Evolutionary conservation across 257 asterid genomes (phyloP).

Genomic region (Nicotiana tomentosiformis): DNA sequence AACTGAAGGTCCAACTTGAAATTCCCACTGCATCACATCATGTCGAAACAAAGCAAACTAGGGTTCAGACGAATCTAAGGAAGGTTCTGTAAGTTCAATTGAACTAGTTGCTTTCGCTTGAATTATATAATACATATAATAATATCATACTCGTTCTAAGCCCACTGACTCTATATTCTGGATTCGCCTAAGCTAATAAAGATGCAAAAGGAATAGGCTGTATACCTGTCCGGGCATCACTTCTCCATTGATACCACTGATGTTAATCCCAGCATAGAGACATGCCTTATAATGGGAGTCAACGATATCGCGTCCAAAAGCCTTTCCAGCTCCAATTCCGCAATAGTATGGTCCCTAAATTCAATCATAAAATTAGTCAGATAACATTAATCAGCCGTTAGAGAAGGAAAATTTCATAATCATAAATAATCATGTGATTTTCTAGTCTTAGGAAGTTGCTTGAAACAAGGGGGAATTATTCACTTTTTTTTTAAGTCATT

Average conservation of each 20-base stretch:
- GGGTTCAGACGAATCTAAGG: not conserved
- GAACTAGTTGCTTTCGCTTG: not conserved
- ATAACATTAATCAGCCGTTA: not conserved
- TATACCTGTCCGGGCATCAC: conserved; percentile 94
- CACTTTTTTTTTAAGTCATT: not conserved
- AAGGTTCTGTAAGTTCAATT: not conserved
- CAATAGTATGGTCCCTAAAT: conserved; percentile 87
- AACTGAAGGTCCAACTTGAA: conserved; percentile 91
- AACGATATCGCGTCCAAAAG: conserved; percentile 81
- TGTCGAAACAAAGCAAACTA: not conserved
- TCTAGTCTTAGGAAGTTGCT: not conserved
- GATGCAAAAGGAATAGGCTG: not conserved
- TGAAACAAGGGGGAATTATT: not conserved
- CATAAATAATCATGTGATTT: not conserved
- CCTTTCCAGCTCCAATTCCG: conserved; percentile 81
- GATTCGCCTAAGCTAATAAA: not conserved
- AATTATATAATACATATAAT: not conserved
- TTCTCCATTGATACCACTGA: conserved; percentile 84
- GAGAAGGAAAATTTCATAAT: not conserved
- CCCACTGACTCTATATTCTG: not conserved
- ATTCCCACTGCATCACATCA: conserved; percentile 62
- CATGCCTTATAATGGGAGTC: conserved; percentile 88
- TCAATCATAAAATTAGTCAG: not conserved
- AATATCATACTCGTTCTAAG: not conserved
- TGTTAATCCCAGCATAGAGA: conserved; percentile 72